Percentiles rank a stretch among this genome's conserved stretches.
Conservation (phyloP, 1,284 basidiomycete species). For the Tilletia indica region DNA sequence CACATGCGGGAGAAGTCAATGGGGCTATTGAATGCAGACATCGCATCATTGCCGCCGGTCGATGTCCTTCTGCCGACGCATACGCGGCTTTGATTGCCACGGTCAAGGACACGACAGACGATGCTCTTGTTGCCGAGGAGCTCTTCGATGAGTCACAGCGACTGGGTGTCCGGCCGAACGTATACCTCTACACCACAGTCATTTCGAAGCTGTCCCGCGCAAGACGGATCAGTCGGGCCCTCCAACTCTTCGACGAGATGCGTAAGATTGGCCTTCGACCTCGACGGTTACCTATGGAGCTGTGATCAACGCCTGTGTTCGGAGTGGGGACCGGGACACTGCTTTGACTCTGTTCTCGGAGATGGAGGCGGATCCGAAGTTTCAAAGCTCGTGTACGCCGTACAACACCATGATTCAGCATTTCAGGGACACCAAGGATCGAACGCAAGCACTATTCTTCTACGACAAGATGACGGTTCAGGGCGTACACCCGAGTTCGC, state of each 20-base stretch:
- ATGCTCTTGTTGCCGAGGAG: conserved; percentile 51
- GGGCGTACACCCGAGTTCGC: conserved; percentile 61
- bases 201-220: conserved; percentile 55
- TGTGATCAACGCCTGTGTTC: conserved; percentile 74
- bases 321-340: conserved; percentile 81
- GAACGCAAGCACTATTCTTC: conserved; percentile 65
- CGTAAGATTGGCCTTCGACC: conserved; percentile 65
- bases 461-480: conserved; percentile 66
- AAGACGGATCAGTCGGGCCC: conserved; percentile 49
- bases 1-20: conserved; percentile 44
- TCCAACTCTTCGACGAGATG: conserved; percentile 53
- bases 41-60: conserved; percentile 45
- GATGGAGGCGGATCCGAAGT: conserved; percentile 74
- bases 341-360: conserved; percentile 82
- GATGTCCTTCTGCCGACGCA: conserved; percentile 40
- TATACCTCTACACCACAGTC: conserved; percentile 54
- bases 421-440: conserved; percentile 82
- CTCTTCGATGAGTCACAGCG: conserved; percentile 53
- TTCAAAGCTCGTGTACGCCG: conserved; percentile 85
- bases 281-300: conserved; percentile 92
- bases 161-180: conserved; percentile 42
- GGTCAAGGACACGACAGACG: conserved; percentile 54
- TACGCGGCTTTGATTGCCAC: conserved; percentile 53
- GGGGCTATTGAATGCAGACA: conserved; percentile 44
- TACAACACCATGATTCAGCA: conserved; percentile 99